A percentile compares a stretch with the other conserved stretches of the same genome.
phyloP scores from a whole-genome alignment of 352 stramenopile species.

The Aphanomyces astaci region DNA sequence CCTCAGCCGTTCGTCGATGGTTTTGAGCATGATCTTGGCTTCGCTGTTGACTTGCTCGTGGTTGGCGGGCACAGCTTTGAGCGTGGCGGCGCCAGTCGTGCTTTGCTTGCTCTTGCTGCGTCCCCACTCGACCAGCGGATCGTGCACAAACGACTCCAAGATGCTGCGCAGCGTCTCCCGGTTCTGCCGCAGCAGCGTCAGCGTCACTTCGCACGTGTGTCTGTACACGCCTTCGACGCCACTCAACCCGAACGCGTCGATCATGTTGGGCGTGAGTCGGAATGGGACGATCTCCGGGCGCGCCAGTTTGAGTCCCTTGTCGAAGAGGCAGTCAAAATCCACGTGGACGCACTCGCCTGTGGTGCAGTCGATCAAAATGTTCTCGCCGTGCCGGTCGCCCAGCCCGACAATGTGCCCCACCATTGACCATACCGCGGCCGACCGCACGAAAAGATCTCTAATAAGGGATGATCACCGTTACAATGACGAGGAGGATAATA shows the following conservation, averaged over 20 bases:
- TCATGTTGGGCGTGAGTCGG: slow-evolving; percentile 98
- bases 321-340: slow-evolving; percentile 99
- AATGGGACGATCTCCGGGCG: slow-evolving; percentile 99
- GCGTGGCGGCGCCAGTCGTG: background rate
- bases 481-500: no score
- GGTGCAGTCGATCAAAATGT: slow-evolving; percentile 98
- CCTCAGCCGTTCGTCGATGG: slow-evolving; percentile 87
- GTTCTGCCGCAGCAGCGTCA: slow-evolving; percentile 91
- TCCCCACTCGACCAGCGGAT: slow-evolving; percentile 92
- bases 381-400: slow-evolving; percentile 96
- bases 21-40: slow-evolving; percentile 77
- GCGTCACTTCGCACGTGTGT: slow-evolving; percentile 86
- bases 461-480: slow-evolving; percentile 39
- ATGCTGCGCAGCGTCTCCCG: slow-evolving; percentile 96
- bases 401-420: slow-evolving; percentile 93
- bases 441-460: slow-evolving; percentile 61
- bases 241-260: slow-evolving; percentile 98
- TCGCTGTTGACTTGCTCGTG: slow-evolving; percentile 80
- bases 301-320: slow-evolving; percentile 96
- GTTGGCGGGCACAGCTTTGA: slow-evolving; percentile 28
- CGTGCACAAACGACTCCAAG: slow-evolving; percentile 99
- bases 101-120: slow-evolving; percentile 30
- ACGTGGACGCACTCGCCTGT: slow-evolving; percentile 99
- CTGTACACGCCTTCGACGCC: slow-evolving; percentile 94
- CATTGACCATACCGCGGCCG: slow-evolving; percentile 95